Base-by-base conservation (phyloP, 2,329 filamentous ascomycete species). In the Fusarium nelsonii region DNA sequence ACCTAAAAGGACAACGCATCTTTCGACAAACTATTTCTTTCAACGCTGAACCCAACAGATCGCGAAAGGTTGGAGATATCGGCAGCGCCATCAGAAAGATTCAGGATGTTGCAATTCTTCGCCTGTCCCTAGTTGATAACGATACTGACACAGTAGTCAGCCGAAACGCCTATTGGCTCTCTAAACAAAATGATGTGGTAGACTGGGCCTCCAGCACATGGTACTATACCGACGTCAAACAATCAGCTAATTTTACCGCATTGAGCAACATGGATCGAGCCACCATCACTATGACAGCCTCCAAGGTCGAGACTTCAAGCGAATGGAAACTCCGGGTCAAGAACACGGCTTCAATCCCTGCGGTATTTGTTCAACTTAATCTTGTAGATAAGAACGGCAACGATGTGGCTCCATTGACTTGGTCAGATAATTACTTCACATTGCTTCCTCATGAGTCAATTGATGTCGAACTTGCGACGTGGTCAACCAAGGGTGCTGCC, bases 371-470 rank as follows among this genome's bases (percentile, higher is more conserved):
- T 8, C 40, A 54, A 9, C 51, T 54, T 8, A 54, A 54, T 12
- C 20, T 43, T 3, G 16, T 46, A 6, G 40, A 46, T 30, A 8
- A 6, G 5, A 14, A 30, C 2, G 51, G 51, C 0, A 6, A 54
- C 16, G 32, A 54, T 4, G 40, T 54, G 3, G 33, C 32, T 14
- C 51, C 51, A 1, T 4, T 54, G 6, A 46, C 23, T 4, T 54
- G 51, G 51, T 54, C 51, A 5, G 51, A 54, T 16, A 54, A 54
- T 1, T 54, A n/a, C 36, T 20, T 54, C 3, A 54, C 51, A 8
- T 14, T 54, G 9, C 51, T 54, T 20, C 40, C 40, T 6, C 14
- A 20, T 5, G 51, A 54, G n/a, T 23, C 15, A 16, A 3, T 36
- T 20, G 18, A 36, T 20, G 51, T 54, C 14, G 10, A 30, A 18